Conservation (phyloP, 2,329 filamentous ascomycete genomes). For the Verticillium longisporum region DNA sequence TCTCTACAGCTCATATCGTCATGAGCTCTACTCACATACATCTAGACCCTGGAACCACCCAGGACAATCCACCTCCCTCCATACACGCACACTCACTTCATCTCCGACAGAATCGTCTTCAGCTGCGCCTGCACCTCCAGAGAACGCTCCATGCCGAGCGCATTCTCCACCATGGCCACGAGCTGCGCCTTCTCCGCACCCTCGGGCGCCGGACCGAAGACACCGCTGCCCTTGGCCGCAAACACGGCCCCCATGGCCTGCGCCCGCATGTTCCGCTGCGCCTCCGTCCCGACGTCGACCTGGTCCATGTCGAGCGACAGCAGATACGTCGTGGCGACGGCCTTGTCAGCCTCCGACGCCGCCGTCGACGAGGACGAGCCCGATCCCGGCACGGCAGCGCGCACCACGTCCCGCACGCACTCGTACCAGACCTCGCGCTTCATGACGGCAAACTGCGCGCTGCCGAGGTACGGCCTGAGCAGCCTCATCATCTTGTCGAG, state of each 20-base stretch:
- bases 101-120: slow-evolving; percentile 25
- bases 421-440: slow-evolving; percentile 47
- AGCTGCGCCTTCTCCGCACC: slow-evolving; percentile 14
- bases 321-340: slow-evolving; percentile 30
- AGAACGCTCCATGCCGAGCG: slow-evolving; percentile 34
- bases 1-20: slow-evolving; percentile 22
- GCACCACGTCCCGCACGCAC: slow-evolving; percentile 39
- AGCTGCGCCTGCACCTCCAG: slow-evolving; percentile 37
- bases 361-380: slow-evolving; percentile 43
- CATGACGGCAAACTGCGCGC: slow-evolving; percentile 30
- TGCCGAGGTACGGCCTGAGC: slow-evolving; percentile 32
- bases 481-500: slow-evolving; percentile 31
- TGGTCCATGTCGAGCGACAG: slow-evolving; percentile 38
- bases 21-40: too few relatives aligned
- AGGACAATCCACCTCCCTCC: too few relatives aligned
- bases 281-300: slow-evolving; percentile 41
- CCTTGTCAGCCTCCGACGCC: slow-evolving; percentile 12
- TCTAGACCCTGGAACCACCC: too few relatives aligned
- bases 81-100: slow-evolving; percentile 10
- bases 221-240: slow-evolving; percentile 32
- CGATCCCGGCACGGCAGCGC: slow-evolving; percentile 23
- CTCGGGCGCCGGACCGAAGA: slow-evolving; percentile 26
- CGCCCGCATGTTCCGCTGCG: slow-evolving; percentile 40
- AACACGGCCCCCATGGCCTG: slow-evolving; percentile 36
- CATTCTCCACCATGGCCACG: slow-evolving; percentile 22